Conservation (phyloP, 768 basidiomycete species). For the Zangia roseola region DNA sequence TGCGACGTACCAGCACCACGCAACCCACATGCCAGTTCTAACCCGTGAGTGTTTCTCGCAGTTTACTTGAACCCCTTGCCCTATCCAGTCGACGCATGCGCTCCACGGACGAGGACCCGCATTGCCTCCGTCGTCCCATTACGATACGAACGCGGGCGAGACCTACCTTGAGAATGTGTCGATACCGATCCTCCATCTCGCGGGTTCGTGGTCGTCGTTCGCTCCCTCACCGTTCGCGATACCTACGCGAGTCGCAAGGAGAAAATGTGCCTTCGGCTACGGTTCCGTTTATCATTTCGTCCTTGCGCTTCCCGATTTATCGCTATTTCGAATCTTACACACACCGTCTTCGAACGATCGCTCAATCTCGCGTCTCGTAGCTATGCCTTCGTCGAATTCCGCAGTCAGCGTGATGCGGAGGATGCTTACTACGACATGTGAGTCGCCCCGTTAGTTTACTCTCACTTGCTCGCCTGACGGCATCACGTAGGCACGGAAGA, state of each 20-base stretch:
- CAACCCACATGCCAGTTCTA: conserved; percentile 68
- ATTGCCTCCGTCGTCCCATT: conserved; percentile 22
- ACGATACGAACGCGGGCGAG: conserved; percentile 32
- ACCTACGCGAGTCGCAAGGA: conserved; percentile 25
- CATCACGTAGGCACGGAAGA: conserved; percentile 61
- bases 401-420: conserved; percentile 73
- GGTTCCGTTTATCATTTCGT: conserved; percentile 29
- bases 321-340: conserved; percentile 39
- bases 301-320: conserved; percentile 26
- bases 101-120: conserved; percentile 31
- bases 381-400: conserved; percentile 87
- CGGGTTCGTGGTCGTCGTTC: conserved; percentile 29
- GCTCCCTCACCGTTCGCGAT: conserved; percentile 22
- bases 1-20: conserved; percentile 90
- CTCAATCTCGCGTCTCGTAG: conserved; percentile 65
- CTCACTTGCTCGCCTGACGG: conserved; percentile 11
- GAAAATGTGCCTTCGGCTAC: conserved; percentile 30
- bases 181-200: conserved; percentile 31
- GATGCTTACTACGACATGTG: conserved; percentile 85
- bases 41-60: conserved; percentile 66
- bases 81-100: conserved; percentile 39
- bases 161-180: conserved; percentile 23
- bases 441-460: conserved; percentile 23
- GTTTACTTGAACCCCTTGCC: conserved; percentile 32
- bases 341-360: conserved; percentile 39